Evolutionary conservation across 177 flowering plant species (phyloP).

Genomic region (Vitis hybrid): DNA sequence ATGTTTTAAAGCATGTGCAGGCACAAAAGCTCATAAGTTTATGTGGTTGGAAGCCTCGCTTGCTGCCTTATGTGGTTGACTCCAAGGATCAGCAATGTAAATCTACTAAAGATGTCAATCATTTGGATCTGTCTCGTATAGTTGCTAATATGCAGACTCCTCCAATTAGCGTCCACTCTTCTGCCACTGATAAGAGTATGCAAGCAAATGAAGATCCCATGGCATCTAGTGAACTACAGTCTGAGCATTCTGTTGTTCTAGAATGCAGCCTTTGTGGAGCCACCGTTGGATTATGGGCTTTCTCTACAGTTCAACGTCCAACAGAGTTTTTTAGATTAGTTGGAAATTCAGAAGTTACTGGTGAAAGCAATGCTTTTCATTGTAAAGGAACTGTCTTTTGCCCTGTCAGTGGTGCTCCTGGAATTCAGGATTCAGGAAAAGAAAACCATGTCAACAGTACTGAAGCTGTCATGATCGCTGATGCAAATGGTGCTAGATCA

Average conservation of each 20-base stretch:
- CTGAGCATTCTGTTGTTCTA: slow-evolving; percentile 79
- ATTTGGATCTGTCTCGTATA: slow-evolving; percentile 15
- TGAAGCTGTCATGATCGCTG: slow-evolving; percentile 11
- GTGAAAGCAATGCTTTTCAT: slow-evolving; percentile 19
- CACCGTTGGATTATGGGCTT: slow-evolving; percentile 87
- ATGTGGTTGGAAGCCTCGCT: slow-evolving; percentile 92
- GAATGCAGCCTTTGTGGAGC: slow-evolving; percentile 93
- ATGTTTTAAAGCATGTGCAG: slow-evolving; percentile 38
- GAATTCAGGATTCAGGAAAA: slow-evolving; percentile 15
- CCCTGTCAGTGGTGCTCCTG: slow-evolving; percentile 9
- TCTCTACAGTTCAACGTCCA: slow-evolving; percentile 60
- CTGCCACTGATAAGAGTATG: slow-evolving; percentile 23
- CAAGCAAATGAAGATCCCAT: slow-evolving; percentile 24
- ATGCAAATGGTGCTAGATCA: slow-evolving; percentile 18
- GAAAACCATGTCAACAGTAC: slow-evolving; percentile 18
- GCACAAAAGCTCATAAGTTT: slow-evolving; percentile 81
- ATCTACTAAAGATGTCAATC: slow-evolving; percentile 26
- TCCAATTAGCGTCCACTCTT: slow-evolving; percentile 19
- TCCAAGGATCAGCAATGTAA: slow-evolving; percentile 38
- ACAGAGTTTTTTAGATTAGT: slow-evolving; percentile 62
- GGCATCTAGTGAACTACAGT: slow-evolving; percentile 16
- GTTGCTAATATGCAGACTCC: slow-evolving; percentile 25
- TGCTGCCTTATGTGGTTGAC: slow-evolving; percentile 77
- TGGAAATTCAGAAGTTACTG: slow-evolving; percentile 48
- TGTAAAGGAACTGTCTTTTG: no score